Percentiles rank a stretch among this genome's conserved stretches.
These are phyloP conservation scores for Thelephora terrestris DNA, from an alignment of 1,284 basidiomycete species.

Conservation along the genomic window DNA sequence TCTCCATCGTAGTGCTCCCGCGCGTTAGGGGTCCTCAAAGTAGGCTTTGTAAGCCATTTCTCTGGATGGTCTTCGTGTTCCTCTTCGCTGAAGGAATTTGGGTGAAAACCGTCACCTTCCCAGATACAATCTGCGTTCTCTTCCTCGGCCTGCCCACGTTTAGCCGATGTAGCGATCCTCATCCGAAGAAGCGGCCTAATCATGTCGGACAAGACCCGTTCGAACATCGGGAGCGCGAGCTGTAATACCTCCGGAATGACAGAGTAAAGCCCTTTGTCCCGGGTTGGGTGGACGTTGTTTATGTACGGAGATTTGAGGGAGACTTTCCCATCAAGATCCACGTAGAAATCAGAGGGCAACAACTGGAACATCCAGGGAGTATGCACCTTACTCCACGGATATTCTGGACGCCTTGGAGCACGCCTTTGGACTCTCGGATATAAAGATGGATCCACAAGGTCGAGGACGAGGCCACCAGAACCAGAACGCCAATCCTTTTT, in stretches of 20 bases:
- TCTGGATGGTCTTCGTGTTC: background rate
- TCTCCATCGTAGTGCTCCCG: background rate
- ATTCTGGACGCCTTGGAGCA: background rate
- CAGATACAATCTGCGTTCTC: background rate
- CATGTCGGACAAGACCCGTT: constrained; percentile 8
- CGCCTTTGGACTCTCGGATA: constrained; percentile 7
- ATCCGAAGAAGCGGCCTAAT: background rate
- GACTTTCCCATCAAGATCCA: constrained; percentile 2
- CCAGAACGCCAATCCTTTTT: constrained; percentile 16
- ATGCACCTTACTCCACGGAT: background rate
- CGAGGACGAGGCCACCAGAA: constrained; percentile 13
- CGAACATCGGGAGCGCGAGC: constrained; percentile 9
- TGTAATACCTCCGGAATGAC: constrained; percentile 6
- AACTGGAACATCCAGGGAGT: constrained; percentile 7
- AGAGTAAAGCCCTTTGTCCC: constrained; percentile 1
- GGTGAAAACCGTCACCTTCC: background rate
- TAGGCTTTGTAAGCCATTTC: background rate
- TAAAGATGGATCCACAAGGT: constrained; percentile 10
- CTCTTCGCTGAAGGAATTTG: background rate
- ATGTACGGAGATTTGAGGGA: background rate
- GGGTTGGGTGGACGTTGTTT: constrained; percentile 9
- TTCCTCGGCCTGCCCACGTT: background rate
- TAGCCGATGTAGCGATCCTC: background rate
- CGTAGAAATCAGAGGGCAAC: constrained; percentile 12
- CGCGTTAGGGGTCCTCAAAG: background rate